Conservation (phyloP, 2,329 filamentous ascomycete species). For the Penicillium brevicompactum region DNA sequence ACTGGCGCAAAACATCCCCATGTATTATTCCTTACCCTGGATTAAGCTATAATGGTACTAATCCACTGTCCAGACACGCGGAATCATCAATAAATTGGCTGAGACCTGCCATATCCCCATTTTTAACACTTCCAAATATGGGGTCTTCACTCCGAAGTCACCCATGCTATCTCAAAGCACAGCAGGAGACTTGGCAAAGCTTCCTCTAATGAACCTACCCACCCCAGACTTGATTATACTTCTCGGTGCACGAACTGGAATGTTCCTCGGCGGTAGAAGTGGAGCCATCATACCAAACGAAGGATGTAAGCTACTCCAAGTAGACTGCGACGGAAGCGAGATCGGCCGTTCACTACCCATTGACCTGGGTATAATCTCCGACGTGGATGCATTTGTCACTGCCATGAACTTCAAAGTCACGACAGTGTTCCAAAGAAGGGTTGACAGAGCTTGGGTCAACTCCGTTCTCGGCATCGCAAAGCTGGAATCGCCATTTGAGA, state of each 20-base stretch:
- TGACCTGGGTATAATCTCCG: constrained; percentile 46
- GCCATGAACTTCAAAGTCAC: constrained; percentile 27
- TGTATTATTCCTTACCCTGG: background rate
- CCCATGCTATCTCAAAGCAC: constrained; percentile 40
- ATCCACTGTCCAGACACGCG: constrained; percentile 23
- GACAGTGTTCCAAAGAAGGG: constrained; percentile 2
- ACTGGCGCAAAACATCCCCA: constrained; percentile 37
- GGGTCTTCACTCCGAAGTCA: constrained; percentile 24
- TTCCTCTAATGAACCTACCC: constrained; percentile 28
- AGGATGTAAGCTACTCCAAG: constrained; percentile 43
- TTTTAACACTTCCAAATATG: constrained; percentile 40
- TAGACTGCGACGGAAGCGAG: constrained; percentile 47
- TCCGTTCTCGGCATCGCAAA: constrained; percentile 14
- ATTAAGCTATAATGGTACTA: background rate
- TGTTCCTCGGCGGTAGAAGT: constrained; percentile 42
- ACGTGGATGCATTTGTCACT: constrained; percentile 36
- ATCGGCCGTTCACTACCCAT: constrained; percentile 46
- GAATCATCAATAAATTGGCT: constrained; percentile 36
- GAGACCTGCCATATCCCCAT: constrained; percentile 41
- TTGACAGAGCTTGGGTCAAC: constrained; percentile 10
- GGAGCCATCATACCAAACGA: constrained; percentile 42
- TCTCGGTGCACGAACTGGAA: constrained; percentile 46
- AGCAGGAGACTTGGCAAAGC: constrained; percentile 36
- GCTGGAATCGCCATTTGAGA: constrained; percentile 21
- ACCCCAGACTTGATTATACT: constrained; percentile 47